Conservation (phyloP, 2,329 filamentous ascomycete genomes). For the Cladosporium sp. region DNA sequence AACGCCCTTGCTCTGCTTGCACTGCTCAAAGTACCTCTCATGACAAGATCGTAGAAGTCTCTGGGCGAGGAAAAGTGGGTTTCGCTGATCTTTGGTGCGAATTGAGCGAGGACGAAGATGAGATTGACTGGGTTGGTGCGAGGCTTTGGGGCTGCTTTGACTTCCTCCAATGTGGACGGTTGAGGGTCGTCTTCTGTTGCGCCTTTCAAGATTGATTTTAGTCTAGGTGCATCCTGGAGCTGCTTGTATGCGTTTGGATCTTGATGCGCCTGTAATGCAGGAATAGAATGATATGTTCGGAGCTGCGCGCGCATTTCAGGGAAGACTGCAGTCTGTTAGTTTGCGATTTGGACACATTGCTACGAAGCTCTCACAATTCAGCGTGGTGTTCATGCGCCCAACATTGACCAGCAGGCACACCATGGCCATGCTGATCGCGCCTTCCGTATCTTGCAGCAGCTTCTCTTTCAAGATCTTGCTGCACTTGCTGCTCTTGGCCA, state of each 20-base stretch:
- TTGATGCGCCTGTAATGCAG: constrained; percentile 90
- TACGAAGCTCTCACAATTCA: constrained; percentile 73
- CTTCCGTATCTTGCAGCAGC: constrained; percentile 84
- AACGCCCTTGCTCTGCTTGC: constrained; percentile 82
- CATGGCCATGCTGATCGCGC: constrained; percentile 98
- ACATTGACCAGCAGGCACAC: constrained; percentile 96
- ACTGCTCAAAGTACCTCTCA: constrained; percentile 82
- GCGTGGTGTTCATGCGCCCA: constrained; percentile 96
- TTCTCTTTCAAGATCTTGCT: constrained; percentile 98
- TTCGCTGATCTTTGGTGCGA: constrained; percentile 88
- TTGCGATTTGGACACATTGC: background rate
- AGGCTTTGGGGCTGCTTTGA: constrained; percentile 68
- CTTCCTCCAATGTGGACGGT: constrained; percentile 78
- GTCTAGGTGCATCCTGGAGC: constrained; percentile 88
- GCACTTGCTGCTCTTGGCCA: constrained; percentile 98
- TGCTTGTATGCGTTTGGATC: constrained; percentile 97
- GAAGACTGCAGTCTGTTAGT: constrained; percentile 67
- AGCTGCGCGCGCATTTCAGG: constrained; percentile 98
- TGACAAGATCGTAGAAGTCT: constrained; percentile 96
- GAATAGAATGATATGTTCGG: constrained; percentile 96
- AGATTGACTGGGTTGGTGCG: constrained; percentile 96
- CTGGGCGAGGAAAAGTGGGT: constrained; percentile 80
- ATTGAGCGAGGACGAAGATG: constrained; percentile 90
- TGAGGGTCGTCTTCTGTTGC: constrained; percentile 89
- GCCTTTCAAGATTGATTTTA: constrained; percentile 97